phyloP scores from a whole-genome alignment of 129 eudicot genomes.

The Saposhnikovia divaricata region DNA sequence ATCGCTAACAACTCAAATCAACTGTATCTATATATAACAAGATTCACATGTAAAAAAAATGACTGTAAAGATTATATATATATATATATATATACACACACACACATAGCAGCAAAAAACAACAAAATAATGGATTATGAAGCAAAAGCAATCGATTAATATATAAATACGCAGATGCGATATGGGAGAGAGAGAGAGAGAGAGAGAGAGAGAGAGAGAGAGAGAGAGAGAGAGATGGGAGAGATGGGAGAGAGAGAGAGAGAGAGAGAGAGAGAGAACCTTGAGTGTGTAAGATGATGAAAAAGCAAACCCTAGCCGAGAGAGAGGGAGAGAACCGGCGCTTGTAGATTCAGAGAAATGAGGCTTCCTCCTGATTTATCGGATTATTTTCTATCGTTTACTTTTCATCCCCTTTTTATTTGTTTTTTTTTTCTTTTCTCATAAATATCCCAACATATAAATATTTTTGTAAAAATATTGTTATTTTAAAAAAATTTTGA shows the following conservation, averaged over 20 bases:
- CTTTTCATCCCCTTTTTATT: too few species aligned
- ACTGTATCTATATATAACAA: neutral
- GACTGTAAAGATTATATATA: neutral
- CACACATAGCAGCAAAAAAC: neutral
- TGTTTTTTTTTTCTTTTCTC: too few species aligned
- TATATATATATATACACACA: too few species aligned
- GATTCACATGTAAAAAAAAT: neutral
- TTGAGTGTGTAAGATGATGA: neutral
- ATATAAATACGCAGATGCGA: neutral
- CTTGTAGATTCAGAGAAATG: neutral
- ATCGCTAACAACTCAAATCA: neutral
- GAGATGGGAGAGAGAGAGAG: neutral
- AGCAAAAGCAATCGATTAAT: neutral
- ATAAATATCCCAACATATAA: too few species aligned
- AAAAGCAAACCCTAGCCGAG: conserved; percentile 5
- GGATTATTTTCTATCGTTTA: too few species aligned
- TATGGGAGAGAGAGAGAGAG: neutral
- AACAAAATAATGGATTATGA: neutral
- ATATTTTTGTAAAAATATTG: too few species aligned
- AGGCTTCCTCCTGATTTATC: neutral
- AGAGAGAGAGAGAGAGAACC: conserved; percentile 1
- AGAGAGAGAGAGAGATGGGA: neutral
- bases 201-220: too few species aligned
- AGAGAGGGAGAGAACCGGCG: neutral
- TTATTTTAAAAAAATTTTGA: too few species aligned